Conservation (phyloP, 495 filamentous ascomycete species). For the Aspergillus indologenus region DNA sequence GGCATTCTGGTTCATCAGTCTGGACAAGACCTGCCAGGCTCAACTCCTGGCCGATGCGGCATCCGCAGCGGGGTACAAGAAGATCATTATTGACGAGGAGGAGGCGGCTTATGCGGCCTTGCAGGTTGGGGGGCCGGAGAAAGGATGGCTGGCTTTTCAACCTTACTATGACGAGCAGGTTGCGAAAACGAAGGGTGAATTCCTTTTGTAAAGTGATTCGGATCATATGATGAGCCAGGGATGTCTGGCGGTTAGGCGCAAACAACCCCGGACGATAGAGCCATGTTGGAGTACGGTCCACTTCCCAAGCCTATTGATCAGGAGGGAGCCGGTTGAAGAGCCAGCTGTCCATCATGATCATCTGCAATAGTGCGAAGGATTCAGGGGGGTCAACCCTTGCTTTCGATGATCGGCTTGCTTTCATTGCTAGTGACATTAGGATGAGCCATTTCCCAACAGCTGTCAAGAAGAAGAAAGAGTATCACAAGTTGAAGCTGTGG, state of each 20-base stretch:
- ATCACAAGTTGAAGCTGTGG: not conserved
- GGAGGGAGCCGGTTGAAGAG: too few species aligned
- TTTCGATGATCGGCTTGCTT: not conserved
- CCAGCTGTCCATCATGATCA: too few species aligned
- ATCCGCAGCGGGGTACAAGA: slow-evolving; percentile 43
- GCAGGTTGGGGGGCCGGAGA: slow-evolving; percentile 22
- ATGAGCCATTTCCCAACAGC: not conserved
- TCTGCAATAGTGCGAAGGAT: not conserved
- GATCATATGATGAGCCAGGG: not conserved
- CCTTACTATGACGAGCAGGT: slow-evolving; percentile 21
- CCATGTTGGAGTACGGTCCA: not conserved
- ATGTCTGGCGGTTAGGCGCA: not conserved
- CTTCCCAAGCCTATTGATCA: not conserved
- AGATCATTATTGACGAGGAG: slow-evolving; percentile 48
- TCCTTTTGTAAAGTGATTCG: not conserved
- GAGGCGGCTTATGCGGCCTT: slow-evolving; percentile 45
- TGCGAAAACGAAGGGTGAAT: not conserved
- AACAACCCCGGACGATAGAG: not conserved
- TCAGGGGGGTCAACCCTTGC: not conserved
- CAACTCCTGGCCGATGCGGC: slow-evolving; percentile 57
- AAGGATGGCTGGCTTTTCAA: slow-evolving; percentile 25
- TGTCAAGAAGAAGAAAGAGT: not conserved
- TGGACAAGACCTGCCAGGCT: slow-evolving; percentile 58
- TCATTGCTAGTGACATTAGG: not conserved
- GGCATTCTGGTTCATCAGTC: slow-evolving; percentile 57